Conservation (phyloP, 2,329 filamentous ascomycete species). For the Diatrype stigma region DNA sequence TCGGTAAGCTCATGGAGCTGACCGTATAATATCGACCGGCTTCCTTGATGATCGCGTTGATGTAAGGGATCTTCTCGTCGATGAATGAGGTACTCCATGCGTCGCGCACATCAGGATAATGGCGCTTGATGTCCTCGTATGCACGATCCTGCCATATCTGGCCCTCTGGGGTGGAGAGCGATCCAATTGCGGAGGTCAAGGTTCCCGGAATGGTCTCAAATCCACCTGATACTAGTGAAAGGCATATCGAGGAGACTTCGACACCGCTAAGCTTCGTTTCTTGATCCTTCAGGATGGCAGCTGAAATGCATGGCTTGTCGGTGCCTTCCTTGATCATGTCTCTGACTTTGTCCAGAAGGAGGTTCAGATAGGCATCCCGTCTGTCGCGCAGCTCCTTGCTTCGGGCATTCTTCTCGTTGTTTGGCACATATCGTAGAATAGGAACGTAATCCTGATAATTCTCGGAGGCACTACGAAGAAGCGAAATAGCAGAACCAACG, state of each 20-base stretch:
- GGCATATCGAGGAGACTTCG: conserved; percentile 49
- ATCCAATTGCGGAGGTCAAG: conserved; percentile 47
- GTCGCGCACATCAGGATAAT: conserved; percentile 41
- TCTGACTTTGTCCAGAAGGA: conserved; percentile 45
- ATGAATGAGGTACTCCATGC: conserved; percentile 42
- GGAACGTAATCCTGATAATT: conserved; percentile 52
- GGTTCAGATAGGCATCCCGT: conserved; percentile 45
- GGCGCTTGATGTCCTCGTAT: conserved; percentile 45
- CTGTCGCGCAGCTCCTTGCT: conserved; percentile 43
- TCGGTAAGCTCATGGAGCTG: conserved; percentile 46
- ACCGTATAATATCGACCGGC: conserved; percentile 51
- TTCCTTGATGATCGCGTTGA: conserved; percentile 47
- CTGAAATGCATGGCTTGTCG: conserved; percentile 51
- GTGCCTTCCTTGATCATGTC: conserved; percentile 47
- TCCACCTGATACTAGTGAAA: conserved; percentile 48
- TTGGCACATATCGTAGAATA: conserved; percentile 43
- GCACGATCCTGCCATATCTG: conserved; percentile 49
- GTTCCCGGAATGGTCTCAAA: conserved; percentile 53
- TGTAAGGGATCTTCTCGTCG: conserved; percentile 45
- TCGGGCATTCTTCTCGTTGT: conserved; percentile 45
- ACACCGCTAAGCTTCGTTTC: conserved; percentile 49
- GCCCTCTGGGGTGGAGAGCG: conserved; percentile 42
- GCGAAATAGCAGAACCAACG: conserved; percentile 47
- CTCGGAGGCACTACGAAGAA: conserved; percentile 46
- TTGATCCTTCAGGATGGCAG: conserved; percentile 49